Evolutionary conservation across 164 flowering plant species (phyloP).

Genomic region (Warburgia ugandensis): DNA sequence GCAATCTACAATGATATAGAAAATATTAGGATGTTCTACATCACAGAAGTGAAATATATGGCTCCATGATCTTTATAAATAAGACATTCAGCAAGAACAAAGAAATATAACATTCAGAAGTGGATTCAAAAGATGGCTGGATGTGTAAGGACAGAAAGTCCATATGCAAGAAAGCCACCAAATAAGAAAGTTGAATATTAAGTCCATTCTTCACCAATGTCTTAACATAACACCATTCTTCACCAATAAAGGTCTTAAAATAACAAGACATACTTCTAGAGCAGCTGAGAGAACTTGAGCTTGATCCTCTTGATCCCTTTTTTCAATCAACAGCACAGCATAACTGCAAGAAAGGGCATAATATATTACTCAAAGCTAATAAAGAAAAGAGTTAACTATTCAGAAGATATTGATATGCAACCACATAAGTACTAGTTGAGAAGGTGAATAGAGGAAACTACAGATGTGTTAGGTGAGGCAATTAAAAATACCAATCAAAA

Average conservation of each 20-base stretch:
- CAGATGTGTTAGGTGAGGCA: no score
- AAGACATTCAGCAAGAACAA: no score
- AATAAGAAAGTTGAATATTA: no score
- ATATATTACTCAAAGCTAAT: not conserved
- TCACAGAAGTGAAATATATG: no score
- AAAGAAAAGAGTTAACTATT: not conserved
- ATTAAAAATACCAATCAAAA: no score
- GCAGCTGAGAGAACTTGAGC: slow-evolving; percentile 94
- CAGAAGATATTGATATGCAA: no score
- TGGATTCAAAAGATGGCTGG: not conserved
- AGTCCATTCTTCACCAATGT: no score
- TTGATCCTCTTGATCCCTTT: slow-evolving; percentile 83
- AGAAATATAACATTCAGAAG: not conserved
- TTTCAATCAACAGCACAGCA: slow-evolving; percentile 74
- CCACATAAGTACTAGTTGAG: no score
- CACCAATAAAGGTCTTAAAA: not conserved
- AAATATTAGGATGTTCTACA: no score
- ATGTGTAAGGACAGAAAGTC: not conserved
- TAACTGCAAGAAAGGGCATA: slow-evolving; percentile 41
- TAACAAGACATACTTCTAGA: slow-evolving; percentile 59
- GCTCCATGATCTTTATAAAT: no score
- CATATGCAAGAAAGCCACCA: not conserved
- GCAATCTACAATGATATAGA: slow-evolving; percentile 47
- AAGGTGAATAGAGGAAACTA: no score
- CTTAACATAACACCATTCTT: no score